Base-by-base conservation (phyloP, 164 flowering plant species). In the Vitis riparia region DNA sequence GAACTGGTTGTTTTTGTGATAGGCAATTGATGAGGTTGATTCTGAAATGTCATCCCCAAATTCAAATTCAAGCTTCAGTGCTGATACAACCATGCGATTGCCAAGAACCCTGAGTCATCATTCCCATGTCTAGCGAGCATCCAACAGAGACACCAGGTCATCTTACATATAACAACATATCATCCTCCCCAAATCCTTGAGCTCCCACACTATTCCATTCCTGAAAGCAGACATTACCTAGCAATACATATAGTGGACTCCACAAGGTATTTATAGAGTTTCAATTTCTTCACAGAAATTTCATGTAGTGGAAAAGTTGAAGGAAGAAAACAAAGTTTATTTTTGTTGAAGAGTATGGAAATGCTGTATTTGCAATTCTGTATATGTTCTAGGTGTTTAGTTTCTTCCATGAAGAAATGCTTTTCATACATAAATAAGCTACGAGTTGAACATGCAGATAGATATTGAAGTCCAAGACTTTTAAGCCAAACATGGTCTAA, bases 1-100 rank as follows among this genome's bases (percentile, higher is more conserved):
- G 60, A 44, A 11, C 2, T 62, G 17, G 52, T 12, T 17, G 44
- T 61, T 57, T 8, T 61, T 63, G 51, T 58, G 65, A 8, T 53
- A 75, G 78, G 67, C 61, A 37, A 63, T 75, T 12, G 78, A 71
- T 52, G 71, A 71, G 11, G 60, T 75, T 67, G 78, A 71, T 55
- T 62, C 49, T 16, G 74, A 75, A 9, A 65, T 75, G 58, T 53
- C 74, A 50, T 67, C 71, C 9, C 65, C 53, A 37, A 62, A 59
- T 66, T 70, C 59, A n/a, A 69, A 4, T 51, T 62, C 71, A 57
- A 62, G 59, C 65, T 48, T 58, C 15, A 53, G 12, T 30, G 16
- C 8, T 23, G 65, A 71, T 37, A 71, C 63, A 11, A 49, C 71
- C 47, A 14, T 58, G 29, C 55, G 49, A 47, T 66, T 75, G 47